Conservation (phyloP, 139 green algal genomes). For the Chlamydomonas sp. region DNA sequence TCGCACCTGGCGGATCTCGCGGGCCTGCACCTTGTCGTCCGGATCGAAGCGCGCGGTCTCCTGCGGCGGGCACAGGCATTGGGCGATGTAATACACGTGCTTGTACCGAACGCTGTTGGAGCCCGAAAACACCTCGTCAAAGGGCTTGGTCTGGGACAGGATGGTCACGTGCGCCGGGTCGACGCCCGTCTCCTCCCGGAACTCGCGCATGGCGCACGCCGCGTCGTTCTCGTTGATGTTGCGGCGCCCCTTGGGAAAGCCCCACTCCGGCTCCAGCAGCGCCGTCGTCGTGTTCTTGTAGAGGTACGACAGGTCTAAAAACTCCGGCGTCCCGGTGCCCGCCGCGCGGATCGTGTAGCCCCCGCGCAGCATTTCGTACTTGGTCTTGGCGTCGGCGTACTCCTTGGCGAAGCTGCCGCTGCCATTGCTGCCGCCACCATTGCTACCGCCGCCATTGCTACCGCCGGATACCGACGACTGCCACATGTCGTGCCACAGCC, state of each 20-base stretch:
- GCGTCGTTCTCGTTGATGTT: constrained; percentile 22
- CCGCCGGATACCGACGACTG: not conserved
- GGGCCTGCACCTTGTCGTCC: not conserved
- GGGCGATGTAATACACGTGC: constrained; percentile 21
- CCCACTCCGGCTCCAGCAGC: constrained; percentile 21
- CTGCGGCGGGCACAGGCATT: no score
- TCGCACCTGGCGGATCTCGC: not conserved
- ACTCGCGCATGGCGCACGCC: constrained; percentile 18
- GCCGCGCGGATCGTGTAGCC: not conserved
- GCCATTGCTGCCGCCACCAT: no score
- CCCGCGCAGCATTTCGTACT: not conserved
- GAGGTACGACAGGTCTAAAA: no score
- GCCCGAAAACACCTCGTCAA: constrained; percentile 16
- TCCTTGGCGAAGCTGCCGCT: no score
- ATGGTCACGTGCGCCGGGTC: not conserved
- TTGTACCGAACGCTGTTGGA: constrained; percentile 15
- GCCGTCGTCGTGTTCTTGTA: no score
- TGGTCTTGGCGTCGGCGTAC: not conserved
- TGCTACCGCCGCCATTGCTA: no score
- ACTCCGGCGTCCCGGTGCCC: not conserved
- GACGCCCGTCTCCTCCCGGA: constrained; percentile 17
- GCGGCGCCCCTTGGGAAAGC: constrained; percentile 22
- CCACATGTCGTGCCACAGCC: constrained; percentile 16
- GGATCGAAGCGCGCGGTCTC: not conserved
- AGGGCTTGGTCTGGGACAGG: not conserved